phyloP scores from a whole-genome alignment of 306 rosid species.

The Acacia melanoxylon region DNA sequence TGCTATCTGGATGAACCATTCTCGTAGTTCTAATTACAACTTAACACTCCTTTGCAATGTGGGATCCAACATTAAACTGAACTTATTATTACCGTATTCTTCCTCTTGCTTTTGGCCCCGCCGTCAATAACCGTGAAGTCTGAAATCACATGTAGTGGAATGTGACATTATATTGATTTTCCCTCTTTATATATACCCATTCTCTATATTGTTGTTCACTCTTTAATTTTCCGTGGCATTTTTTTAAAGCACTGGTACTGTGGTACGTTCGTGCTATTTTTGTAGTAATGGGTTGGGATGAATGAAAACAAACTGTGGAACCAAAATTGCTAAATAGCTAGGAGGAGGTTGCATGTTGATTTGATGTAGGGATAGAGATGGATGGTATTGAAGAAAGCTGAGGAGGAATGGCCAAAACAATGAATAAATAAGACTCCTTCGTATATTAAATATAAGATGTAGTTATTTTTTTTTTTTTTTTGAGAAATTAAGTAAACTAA shows the following conservation, averaged over 20 bases:
- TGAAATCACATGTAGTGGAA: background rate
- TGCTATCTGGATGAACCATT: background rate
- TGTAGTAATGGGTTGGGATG: too few species aligned
- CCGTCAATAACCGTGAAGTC: too few species aligned
- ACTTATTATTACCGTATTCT: background rate
- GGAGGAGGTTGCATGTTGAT: background rate
- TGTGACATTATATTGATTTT: background rate
- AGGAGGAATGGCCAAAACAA: background rate
- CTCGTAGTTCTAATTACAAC: background rate
- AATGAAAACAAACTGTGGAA: too few species aligned
- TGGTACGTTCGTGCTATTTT: too few species aligned
- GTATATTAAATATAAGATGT: too few species aligned
- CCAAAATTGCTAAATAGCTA: too few species aligned
- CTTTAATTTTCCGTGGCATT: background rate
- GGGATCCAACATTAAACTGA: background rate
- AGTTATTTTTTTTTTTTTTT: too few species aligned
- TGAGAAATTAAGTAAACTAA: too few species aligned
- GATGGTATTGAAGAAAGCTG: background rate
- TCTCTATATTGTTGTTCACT: background rate
- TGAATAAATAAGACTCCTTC: background rate
- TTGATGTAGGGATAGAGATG: background rate
- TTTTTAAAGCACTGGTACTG: too few species aligned
- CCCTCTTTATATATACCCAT: background rate
- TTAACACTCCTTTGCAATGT: background rate
- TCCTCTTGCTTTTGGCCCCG: background rate